Conservation (phyloP, 1,284 basidiomycete genomes). For the Jaminaea rosea region DNA sequence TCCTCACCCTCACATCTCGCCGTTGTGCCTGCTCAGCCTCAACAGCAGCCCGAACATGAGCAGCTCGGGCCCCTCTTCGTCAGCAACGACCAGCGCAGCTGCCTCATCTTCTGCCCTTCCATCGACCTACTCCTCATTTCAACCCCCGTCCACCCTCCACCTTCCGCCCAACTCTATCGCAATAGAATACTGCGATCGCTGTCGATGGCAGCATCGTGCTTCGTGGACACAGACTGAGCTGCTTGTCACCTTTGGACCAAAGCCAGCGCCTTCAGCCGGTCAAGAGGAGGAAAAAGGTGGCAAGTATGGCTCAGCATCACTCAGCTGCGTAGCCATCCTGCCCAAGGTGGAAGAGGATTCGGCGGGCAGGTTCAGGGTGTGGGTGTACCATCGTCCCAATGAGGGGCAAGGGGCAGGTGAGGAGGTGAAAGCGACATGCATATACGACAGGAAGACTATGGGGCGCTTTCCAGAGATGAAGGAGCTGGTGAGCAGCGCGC, state of each 20-base stretch:
- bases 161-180: not conserved
- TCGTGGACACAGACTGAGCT: constrained; percentile 14
- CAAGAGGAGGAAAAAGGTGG: not conserved
- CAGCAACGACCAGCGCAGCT: too few species aligned
- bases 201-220: constrained; percentile 14
- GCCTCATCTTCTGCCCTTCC: too few species aligned
- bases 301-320: not conserved
- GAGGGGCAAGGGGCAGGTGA: too few species aligned
- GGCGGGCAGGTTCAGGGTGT: constrained; percentile 12
- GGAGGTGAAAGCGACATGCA: not conserved
- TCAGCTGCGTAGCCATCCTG: constrained; percentile 4
- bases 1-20: too few species aligned
- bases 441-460: constrained; percentile 13
- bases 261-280: not conserved
- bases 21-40: too few species aligned
- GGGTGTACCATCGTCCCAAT: too few species aligned
- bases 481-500: constrained; percentile 6
- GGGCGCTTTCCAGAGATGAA: constrained; percentile 16
- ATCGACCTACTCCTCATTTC: not conserved
- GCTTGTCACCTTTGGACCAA: constrained; percentile 8
- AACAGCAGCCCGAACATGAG: too few species aligned
- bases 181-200: constrained; percentile 14
- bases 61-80: too few species aligned
- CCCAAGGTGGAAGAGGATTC: constrained; percentile 6
- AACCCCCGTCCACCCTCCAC: not conserved